Evolutionary conservation across 768 basidiomycete genomes (phyloP).

Genomic region (Suillus weaverae): DNA sequence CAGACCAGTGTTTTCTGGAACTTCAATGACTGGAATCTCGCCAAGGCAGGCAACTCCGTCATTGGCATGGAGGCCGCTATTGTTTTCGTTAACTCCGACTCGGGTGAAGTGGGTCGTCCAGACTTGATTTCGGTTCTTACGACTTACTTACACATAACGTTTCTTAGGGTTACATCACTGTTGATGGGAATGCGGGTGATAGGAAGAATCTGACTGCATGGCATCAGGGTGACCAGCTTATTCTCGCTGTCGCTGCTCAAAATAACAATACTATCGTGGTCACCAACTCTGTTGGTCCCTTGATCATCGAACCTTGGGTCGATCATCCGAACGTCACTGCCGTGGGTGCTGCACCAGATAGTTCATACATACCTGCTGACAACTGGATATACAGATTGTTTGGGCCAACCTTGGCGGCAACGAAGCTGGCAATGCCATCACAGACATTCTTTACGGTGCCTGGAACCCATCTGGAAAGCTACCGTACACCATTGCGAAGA

Average conservation of each 20-base stretch:
- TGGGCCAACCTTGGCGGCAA: constrained; percentile 64
- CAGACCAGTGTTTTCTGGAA: constrained; percentile 67
- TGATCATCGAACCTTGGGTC: constrained; percentile 69
- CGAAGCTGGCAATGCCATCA: constrained; percentile 75
- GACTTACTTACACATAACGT: not conserved
- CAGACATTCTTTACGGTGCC: constrained; percentile 74
- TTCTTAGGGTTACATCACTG: constrained; percentile 51
- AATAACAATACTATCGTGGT: constrained; percentile 82
- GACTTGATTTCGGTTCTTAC: not conserved
- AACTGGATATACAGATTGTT: constrained; percentile 34
- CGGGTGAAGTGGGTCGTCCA: constrained; percentile 58
- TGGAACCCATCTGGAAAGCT: constrained; percentile 75
- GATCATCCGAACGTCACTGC: constrained; percentile 72
- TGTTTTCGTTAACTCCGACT: constrained; percentile 82
- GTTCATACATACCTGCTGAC: constrained; percentile 9
- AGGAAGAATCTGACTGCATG: constrained; percentile 44
- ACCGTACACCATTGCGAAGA: constrained; percentile 75
- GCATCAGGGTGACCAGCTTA: constrained; percentile 36
- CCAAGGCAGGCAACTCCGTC: constrained; percentile 47
- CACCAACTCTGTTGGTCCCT: constrained; percentile 74
- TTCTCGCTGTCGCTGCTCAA: constrained; percentile 60
- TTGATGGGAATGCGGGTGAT: constrained; percentile 51
- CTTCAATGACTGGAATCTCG: constrained; percentile 68
- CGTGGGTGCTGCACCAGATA: constrained; percentile 43
- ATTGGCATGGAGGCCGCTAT: constrained; percentile 61